These are phyloP conservation scores for Trifolium pratense DNA, from an alignment of 306 rosid species.

Conservation along the genomic window DNA sequence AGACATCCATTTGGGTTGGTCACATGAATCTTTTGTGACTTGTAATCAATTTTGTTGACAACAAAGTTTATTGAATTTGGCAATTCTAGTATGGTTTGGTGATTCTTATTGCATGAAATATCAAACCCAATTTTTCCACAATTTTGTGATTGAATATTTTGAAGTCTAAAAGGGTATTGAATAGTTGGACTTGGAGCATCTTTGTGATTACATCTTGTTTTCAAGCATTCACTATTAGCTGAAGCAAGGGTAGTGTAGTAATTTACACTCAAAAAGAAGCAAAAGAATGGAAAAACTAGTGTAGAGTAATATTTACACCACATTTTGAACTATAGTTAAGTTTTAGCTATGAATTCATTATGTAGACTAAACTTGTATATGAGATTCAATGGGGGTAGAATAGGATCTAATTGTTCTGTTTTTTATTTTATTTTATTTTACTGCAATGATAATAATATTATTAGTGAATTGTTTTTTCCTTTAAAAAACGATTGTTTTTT, in stretches of 20 bases:
- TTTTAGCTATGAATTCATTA: conserved; percentile 1
- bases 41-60: conserved; percentile 31
- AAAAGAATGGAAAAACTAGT: conserved; percentile 1
- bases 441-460: not conserved
- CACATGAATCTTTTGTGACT: conserved; percentile 5
- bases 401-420: not conserved
- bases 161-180: conserved; percentile 19
- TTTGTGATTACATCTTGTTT: conserved; percentile 6
- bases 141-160: not conserved
- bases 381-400: conserved; percentile 8
- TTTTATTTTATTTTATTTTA: not conserved
- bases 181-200: not conserved
- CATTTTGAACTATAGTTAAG: not conserved
- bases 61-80: not conserved
- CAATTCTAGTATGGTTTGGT: conserved; percentile 23
- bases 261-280: not conserved
- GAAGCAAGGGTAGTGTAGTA: not conserved
- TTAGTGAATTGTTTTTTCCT: too few relatives aligned
- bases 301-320: not conserved
- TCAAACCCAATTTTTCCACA: conserved; percentile 12
- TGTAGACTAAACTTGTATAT: conserved; percentile 1
- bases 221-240: not conserved
- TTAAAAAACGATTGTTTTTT: not conserved
- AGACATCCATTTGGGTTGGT: conserved; percentile 24
- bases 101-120: conserved; percentile 17